These are phyloP conservation scores for Zostera marina DNA, from an alignment of 116 monocot species.

Conservation along the genomic window DNA sequence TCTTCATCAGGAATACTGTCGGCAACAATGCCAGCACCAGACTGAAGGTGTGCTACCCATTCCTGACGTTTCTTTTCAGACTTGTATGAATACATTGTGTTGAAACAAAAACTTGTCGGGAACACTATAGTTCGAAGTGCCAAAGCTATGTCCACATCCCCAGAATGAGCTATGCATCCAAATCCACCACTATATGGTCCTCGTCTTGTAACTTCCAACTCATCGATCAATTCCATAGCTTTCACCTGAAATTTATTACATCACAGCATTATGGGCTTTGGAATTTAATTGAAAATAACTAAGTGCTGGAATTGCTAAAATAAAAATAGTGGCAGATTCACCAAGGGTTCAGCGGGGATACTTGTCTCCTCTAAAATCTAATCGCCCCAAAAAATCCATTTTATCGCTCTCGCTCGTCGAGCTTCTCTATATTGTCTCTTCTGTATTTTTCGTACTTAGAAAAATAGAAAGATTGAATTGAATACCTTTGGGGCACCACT, in stretches of 20 bases:
- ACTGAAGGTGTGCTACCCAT: conserved; percentile 86
- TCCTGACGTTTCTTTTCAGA: conserved; percentile 31
- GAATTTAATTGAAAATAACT: too few species aligned
- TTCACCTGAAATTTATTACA: conserved; percentile 28
- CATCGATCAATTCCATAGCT: conserved; percentile 86
- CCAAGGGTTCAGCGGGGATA: too few species aligned
- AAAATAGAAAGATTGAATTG: background rate
- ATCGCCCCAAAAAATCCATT: too few species aligned
- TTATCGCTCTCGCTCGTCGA: too few species aligned
- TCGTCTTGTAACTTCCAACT: conserved; percentile 58
- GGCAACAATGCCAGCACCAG: conserved; percentile 56
- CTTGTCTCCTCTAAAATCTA: too few species aligned
- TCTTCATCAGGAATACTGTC: conserved; percentile 53
- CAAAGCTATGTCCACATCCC: conserved; percentile 70
- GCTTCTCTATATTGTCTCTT: too few species aligned
- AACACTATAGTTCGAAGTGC: conserved; percentile 79
- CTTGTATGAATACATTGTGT: conserved; percentile 49
- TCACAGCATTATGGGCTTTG: background rate
- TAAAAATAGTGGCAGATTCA: too few species aligned
- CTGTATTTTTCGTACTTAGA: background rate
- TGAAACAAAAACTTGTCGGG: conserved; percentile 26
- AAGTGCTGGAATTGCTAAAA: too few species aligned
- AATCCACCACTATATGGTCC: conserved; percentile 95
- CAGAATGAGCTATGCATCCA: conserved; percentile 50
- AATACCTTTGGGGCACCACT: conserved; percentile 93